Conservation (phyloP, 2,329 filamentous ascomycete species). For the Fusarium coicis region DNA sequence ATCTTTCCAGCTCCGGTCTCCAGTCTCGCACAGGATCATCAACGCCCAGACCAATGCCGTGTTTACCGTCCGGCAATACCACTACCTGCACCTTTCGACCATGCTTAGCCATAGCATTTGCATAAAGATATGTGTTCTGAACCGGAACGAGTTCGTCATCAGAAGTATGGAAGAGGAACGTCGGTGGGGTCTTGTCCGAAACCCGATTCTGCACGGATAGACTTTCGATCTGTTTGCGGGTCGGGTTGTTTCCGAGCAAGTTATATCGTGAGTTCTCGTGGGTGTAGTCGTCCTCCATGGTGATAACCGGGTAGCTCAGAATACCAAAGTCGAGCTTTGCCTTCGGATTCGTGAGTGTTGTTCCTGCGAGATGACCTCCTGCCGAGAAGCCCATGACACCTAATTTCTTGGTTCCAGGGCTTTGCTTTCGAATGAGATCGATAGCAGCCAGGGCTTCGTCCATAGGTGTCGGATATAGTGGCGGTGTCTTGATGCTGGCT, state of each 20-base stretch:
- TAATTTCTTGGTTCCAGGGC: constrained; percentile 2
- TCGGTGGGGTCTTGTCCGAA: constrained; percentile 14
- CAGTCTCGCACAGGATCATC: constrained; percentile 25
- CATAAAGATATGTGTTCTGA: constrained; percentile 23
- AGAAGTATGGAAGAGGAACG: constrained; percentile 32
- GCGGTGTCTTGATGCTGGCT: constrained; percentile 9
- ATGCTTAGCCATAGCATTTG: constrained; percentile 26
- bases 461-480: constrained; percentile 23
- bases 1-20: constrained; percentile 28
- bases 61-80: constrained; percentile 19
- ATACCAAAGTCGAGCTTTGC: constrained; percentile 33
- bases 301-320: constrained; percentile 25
- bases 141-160: constrained; percentile 27
- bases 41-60: constrained; percentile 23
- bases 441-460: constrained; percentile 26
- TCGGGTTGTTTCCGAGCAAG: constrained; percentile 16
- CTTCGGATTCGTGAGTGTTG: constrained; percentile 21
- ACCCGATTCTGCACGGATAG: constrained; percentile 29
- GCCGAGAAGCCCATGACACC: constrained; percentile 35
- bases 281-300: constrained; percentile 23
- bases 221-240: constrained; percentile 2
- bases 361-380: constrained; percentile 28
- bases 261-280: constrained; percentile 29
- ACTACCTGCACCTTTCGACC: constrained; percentile 8
- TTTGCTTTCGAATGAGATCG: constrained; percentile 16